phyloP scores from a whole-genome alignment of 1,284 basidiomycete species.

The Heterobasidion parviporum region DNA sequence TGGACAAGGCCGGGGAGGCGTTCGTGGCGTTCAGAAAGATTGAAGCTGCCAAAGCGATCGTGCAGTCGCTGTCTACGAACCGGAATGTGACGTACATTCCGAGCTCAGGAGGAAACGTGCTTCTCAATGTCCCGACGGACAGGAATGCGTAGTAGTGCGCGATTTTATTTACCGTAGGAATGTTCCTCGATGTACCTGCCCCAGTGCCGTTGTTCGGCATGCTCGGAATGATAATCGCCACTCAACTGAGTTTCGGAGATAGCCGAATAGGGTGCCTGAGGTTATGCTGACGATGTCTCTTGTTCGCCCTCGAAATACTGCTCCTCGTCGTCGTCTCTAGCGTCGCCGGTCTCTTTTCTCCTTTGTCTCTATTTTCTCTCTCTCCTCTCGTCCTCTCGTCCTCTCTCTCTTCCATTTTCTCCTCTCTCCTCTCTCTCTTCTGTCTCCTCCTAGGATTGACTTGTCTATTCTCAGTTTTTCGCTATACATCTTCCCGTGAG shows the following conservation, averaged over 20 bases:
- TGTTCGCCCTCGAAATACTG: slow-evolving; percentile 1
- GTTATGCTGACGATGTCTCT: neutral
- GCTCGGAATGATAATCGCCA: slow-evolving; percentile 6
- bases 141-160: neutral
- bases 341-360: slow-evolving; percentile 27
- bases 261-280: slow-evolving; percentile 13
- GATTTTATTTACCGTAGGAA: neutral
- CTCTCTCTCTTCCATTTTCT: slow-evolving; percentile 30
- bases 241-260: slow-evolving; percentile 17
- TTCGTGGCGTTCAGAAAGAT: slow-evolving; percentile 95
- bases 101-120: slow-evolving; percentile 67
- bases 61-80: slow-evolving; percentile 68
- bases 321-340: slow-evolving; percentile 13
- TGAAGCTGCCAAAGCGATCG: slow-evolving; percentile 97
- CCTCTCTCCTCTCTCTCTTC: slow-evolving; percentile 32
- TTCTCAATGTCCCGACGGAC: slow-evolving; percentile 74
- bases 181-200: neutral
- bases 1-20: slow-evolving; percentile 92
- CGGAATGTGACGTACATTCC: slow-evolving; percentile 88
- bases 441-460: slow-evolving; percentile 29
- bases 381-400: slow-evolving; percentile 14
- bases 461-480: slow-evolving; percentile 9
- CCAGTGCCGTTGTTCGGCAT: neutral
- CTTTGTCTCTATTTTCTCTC: slow-evolving; percentile 24
- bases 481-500: slow-evolving; percentile 28